These are phyloP conservation scores for Aspergillus candidus DNA, from an alignment of 2,329 filamentous ascomycete genomes.

Conservation along the genomic window DNA sequence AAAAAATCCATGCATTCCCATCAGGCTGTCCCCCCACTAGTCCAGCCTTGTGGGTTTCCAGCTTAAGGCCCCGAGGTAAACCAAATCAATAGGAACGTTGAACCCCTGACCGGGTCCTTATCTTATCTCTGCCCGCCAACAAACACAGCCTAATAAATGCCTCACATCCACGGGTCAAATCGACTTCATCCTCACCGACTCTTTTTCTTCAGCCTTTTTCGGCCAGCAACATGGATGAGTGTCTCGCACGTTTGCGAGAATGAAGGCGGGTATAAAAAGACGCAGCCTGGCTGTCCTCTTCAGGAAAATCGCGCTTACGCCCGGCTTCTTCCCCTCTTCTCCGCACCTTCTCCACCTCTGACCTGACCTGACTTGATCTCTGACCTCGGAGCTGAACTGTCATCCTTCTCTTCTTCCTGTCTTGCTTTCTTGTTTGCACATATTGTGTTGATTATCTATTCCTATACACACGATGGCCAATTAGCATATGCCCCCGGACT, in stretches of 20 bases:
- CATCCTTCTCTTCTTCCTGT: background rate
- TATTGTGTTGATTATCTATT: no score
- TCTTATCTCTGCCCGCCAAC: background rate
- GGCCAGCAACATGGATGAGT: background rate
- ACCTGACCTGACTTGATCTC: background rate
- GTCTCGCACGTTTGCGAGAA: no score
- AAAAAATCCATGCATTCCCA: no score
- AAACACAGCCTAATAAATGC: no score
- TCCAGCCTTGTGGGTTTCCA: no score
- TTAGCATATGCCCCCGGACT: background rate
- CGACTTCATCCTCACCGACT: slow-evolving; percentile 13
- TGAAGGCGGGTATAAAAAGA: no score
- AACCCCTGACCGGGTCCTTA: slow-evolving; percentile 6
- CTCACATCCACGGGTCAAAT: no score
- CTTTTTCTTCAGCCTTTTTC: slow-evolving; percentile 4
- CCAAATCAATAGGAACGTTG: background rate
- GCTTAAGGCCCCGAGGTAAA: no score
- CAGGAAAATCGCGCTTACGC: background rate
- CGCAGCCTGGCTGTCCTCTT: no score
- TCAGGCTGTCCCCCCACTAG: no score
- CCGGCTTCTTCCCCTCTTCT: background rate
- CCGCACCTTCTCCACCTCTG: slow-evolving; percentile 1
- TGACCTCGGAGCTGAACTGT: background rate
- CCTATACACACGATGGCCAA: background rate
- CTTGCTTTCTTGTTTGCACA: background rate